phyloP scores from a whole-genome alignment of 148 eudicot genomes.

The Cornus florida region DNA sequence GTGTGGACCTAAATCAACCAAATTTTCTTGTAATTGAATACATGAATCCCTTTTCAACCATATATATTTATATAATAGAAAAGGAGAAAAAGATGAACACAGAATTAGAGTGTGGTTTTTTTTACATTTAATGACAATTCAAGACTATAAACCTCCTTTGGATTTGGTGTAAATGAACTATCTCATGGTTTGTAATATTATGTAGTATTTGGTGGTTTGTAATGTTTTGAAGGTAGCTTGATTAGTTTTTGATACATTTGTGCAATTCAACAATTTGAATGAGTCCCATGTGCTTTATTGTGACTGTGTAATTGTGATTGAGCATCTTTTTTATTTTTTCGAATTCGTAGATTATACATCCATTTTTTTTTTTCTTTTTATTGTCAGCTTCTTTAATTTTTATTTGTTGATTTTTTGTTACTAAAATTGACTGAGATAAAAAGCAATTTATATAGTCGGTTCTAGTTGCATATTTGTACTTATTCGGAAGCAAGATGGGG shows the following conservation, averaged over 20 bases:
- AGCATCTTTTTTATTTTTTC: too few relatives aligned
- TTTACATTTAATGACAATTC: not conserved
- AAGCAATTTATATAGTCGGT: not conserved
- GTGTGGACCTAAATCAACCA: too few relatives aligned
- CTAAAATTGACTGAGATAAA: too few relatives aligned
- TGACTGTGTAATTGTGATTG: too few relatives aligned
- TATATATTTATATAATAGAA: too few relatives aligned
- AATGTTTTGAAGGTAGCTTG: not conserved
- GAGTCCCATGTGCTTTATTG: not conserved
- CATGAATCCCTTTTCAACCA: too few relatives aligned
- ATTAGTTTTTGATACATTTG: not conserved
- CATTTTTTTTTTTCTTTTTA: too few relatives aligned
- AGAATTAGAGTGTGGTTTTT: not conserved
- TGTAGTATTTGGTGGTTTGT: not conserved
- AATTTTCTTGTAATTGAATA: too few relatives aligned
- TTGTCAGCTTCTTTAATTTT: too few relatives aligned
- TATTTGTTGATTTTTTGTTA: too few relatives aligned
- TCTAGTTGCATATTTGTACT: not conserved
- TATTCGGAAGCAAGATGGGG: not conserved
- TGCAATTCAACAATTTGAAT: not conserved
- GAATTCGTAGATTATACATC: too few relatives aligned
- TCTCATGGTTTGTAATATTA: not conserved
- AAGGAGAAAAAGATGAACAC: too few relatives aligned
- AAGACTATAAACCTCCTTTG: not conserved
- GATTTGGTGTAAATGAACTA: not conserved